phyloP scores from a whole-genome alignment of 768 basidiomycete species.

The Pulveroboletus frians region DNA sequence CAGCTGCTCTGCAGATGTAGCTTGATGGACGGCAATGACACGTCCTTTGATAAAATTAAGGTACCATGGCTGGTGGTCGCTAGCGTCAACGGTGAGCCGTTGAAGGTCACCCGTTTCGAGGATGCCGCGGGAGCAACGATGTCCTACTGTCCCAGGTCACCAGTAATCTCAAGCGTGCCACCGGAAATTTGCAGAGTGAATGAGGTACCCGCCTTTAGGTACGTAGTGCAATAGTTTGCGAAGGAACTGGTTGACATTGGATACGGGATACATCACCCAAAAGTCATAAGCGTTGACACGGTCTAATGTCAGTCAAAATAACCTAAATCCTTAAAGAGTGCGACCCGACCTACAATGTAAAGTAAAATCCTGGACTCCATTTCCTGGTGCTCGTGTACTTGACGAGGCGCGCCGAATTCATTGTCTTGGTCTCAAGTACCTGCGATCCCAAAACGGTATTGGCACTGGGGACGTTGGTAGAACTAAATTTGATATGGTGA shows the following conservation, averaged over 20 bases:
- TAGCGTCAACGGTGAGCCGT: slow-evolving; percentile 33
- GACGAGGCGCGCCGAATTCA: slow-evolving; percentile 34
- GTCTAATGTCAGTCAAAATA: slow-evolving; percentile 29
- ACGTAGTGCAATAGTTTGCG: slow-evolving; percentile 32
- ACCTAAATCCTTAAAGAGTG: too few species aligned
- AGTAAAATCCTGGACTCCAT: slow-evolving; percentile 37
- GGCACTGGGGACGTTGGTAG: slow-evolving; percentile 20
- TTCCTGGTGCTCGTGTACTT: slow-evolving; percentile 43
- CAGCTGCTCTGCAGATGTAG: too few species aligned
- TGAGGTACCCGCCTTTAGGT: slow-evolving; percentile 45
- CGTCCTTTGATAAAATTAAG: slow-evolving; percentile 22
- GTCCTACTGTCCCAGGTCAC: slow-evolving; percentile 43
- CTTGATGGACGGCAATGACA: slow-evolving; percentile 11
- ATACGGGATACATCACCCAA: slow-evolving; percentile 44
- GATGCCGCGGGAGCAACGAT: slow-evolving; percentile 36
- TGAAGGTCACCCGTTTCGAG: slow-evolving; percentile 40
- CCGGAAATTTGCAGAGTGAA: slow-evolving; percentile 37
- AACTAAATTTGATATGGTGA: slow-evolving; percentile 39
- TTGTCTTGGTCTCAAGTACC: slow-evolving; percentile 33
- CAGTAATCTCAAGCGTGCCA: slow-evolving; percentile 37
- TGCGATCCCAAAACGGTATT: slow-evolving; percentile 22
- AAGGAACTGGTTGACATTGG: slow-evolving; percentile 36
- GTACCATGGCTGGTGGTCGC: slow-evolving; percentile 41
- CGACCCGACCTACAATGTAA: slow-evolving; percentile 43
- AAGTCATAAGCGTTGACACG: slow-evolving; percentile 46